Conservation (phyloP, 768 basidiomycete species). For the Suillus fuscotomentosus region DNA sequence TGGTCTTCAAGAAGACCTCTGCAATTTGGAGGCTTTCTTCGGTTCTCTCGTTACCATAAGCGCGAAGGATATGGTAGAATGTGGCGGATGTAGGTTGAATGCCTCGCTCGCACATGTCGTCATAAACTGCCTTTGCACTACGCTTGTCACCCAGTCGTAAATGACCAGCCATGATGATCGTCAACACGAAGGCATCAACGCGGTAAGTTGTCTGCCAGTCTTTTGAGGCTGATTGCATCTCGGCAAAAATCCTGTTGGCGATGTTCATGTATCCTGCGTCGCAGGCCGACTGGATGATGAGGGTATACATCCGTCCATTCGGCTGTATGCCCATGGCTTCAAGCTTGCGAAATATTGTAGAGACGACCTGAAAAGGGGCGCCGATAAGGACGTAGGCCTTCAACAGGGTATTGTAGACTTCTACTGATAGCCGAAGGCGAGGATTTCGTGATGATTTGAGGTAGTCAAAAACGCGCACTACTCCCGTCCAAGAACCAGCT, state of each 20-base stretch:
- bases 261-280: slow-evolving; percentile 63
- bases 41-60: slow-evolving; percentile 52
- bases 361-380: slow-evolving; percentile 67
- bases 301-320: slow-evolving; percentile 62
- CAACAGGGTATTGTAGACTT: slow-evolving; percentile 74
- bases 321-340: slow-evolving; percentile 51
- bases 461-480: slow-evolving; percentile 67
- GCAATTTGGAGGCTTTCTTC: slow-evolving; percentile 57
- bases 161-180: slow-evolving; percentile 74
- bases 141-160: slow-evolving; percentile 51
- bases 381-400: slow-evolving; percentile 83
- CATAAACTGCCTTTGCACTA: slow-evolving; percentile 63
- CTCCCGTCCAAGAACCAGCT: slow-evolving; percentile 75
- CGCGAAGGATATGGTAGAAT: slow-evolving; percentile 62
- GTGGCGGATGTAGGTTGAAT: slow-evolving; percentile 69
- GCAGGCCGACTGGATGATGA: slow-evolving; percentile 80
- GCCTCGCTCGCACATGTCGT: slow-evolving; percentile 65
- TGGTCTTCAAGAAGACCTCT: slow-evolving; percentile 57
- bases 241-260: slow-evolving; percentile 63
- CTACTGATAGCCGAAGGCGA: slow-evolving; percentile 47
- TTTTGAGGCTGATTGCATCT: slow-evolving; percentile 55
- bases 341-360: slow-evolving; percentile 59
- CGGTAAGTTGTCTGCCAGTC: slow-evolving; percentile 37
- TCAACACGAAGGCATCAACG: slow-evolving; percentile 60
- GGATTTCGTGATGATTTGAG: slow-evolving; percentile 38